These are phyloP conservation scores for Capsella rubella DNA, from an alignment of 441 rosid genomes.

Conservation along the genomic window DNA sequence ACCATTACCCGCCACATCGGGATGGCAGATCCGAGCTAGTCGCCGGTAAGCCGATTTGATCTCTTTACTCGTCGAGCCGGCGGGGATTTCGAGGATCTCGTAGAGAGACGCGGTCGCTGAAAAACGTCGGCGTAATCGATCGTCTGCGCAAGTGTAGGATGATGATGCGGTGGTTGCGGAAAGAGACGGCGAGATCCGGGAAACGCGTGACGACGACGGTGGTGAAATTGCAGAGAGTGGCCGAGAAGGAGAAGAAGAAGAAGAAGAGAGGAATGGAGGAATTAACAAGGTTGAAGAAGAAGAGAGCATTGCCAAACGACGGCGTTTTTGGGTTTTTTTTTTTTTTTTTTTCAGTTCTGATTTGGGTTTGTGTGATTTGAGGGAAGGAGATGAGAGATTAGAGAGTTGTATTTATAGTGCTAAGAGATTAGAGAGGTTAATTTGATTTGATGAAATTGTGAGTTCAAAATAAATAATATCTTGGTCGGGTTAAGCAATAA, in stretches of 20 bases:
- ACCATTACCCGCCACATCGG: slow-evolving; percentile 61
- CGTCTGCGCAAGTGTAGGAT: slow-evolving; percentile 31
- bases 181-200: slow-evolving; percentile 26
- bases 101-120: slow-evolving; percentile 61
- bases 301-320: slow-evolving; percentile 37
- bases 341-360: background rate
- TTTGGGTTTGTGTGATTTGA: slow-evolving; percentile 1
- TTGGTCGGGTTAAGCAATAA: background rate
- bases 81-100: slow-evolving; percentile 66
- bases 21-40: slow-evolving; percentile 76
- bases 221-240: slow-evolving; percentile 21
- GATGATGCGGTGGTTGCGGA: background rate
- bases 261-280: slow-evolving; percentile 38
- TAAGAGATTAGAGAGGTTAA: slow-evolving; percentile 1
- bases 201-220: background rate
- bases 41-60: slow-evolving; percentile 84
- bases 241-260: slow-evolving; percentile 22
- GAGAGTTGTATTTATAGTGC: slow-evolving; percentile 24
- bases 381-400: background rate
- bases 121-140: slow-evolving; percentile 27
- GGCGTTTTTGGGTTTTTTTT: background rate
- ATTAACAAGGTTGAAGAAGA: slow-evolving; percentile 38
- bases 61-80: slow-evolving; percentile 64
- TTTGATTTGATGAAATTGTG: background rate
- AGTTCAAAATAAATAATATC: background rate